Evolutionary conservation across 2,329 filamentous ascomycete genomes (phyloP).

Genomic region (Colletotrichum phormii): DNA sequence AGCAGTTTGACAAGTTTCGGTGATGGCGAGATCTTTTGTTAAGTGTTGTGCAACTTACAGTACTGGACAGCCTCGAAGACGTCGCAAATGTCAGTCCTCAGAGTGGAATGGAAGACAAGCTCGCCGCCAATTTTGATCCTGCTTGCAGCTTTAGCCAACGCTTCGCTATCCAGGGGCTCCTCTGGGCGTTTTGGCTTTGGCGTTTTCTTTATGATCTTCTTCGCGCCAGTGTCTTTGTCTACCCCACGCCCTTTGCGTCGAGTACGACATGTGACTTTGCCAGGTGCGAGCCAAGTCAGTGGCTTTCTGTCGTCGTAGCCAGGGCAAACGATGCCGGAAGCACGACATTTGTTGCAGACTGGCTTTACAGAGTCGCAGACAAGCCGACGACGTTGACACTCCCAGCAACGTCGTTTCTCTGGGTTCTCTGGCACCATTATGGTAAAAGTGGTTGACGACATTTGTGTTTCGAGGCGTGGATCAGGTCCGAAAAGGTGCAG

Average conservation of each 20-base stretch:
- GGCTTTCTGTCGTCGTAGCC: constrained; percentile 53
- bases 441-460: background rate
- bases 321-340: constrained; percentile 49
- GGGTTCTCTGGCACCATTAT: background rate
- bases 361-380: constrained; percentile 53
- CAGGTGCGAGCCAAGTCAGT: constrained; percentile 53
- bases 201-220: background rate
- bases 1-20: background rate
- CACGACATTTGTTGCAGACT: constrained; percentile 50
- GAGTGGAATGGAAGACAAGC: constrained; percentile 4
- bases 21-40: background rate
- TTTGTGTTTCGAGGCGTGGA: background rate
- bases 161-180: background rate
- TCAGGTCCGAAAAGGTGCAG: constrained; percentile 2
- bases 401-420: constrained; percentile 51
- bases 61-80: constrained; percentile 34
- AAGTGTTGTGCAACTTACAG: constrained; percentile 19
- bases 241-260: constrained; percentile 24
- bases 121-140: background rate
- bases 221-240: background rate
- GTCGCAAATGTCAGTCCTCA: constrained; percentile 33
- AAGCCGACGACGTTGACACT: constrained; percentile 52
- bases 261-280: constrained; percentile 47
- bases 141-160: background rate
- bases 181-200: background rate